A percentile compares a stretch with the other conserved stretches of the same genome.
Conservation (phyloP, 148 eudicot species). For the Pharnaceum exiguum region DNA sequence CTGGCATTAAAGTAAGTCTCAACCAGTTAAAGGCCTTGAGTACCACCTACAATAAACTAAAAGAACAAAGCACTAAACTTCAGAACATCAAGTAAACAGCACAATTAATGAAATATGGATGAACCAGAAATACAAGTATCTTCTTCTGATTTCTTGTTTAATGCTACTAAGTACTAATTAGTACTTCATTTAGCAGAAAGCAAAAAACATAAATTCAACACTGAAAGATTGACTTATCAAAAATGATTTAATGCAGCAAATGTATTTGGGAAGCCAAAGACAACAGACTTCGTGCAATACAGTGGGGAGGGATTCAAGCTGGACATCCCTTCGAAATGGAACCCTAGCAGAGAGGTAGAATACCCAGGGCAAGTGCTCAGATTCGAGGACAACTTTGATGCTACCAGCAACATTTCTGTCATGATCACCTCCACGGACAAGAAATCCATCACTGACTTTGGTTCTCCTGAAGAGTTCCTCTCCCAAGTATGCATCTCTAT, state of each 20-base stretch:
- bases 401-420: conserved; percentile 67
- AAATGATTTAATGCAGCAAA: conserved; percentile 53
- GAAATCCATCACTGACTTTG: conserved; percentile 82
- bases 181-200: too few relatives aligned
- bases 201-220: too few relatives aligned
- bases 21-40: too few relatives aligned
- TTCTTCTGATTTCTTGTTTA: too few relatives aligned
- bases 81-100: too few relatives aligned
- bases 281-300: conserved; percentile 69
- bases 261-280: conserved; percentile 89
- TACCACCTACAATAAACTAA: too few relatives aligned
- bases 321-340: conserved; percentile 80
- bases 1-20: too few relatives aligned
- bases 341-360: conserved; percentile 90
- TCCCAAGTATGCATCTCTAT: conserved; percentile 40
- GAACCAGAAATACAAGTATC: too few relatives aligned
- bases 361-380: conserved; percentile 87
- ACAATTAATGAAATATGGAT: too few relatives aligned
- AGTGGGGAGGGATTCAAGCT: conserved; percentile 74
- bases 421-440: conserved; percentile 74
- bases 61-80: too few relatives aligned
- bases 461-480: conserved; percentile 90
- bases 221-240: background rate
- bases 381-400: conserved; percentile 92
- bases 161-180: too few relatives aligned